phyloP scores from a whole-genome alignment of 1,284 basidiomycete species.

The Ganoderma multipileum region DNA sequence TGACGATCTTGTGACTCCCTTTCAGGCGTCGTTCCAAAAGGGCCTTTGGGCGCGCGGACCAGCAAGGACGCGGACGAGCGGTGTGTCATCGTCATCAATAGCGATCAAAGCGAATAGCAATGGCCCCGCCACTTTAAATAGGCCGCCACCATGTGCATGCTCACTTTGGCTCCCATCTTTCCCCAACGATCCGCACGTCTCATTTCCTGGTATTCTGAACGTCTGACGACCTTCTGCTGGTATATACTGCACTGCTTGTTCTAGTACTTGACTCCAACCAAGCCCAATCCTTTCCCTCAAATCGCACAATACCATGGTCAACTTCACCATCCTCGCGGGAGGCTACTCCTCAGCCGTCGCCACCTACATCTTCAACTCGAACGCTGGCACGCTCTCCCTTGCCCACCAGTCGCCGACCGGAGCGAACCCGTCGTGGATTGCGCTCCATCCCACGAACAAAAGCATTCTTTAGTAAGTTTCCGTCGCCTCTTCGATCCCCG shows the following conservation, averaged over 20 bases:
- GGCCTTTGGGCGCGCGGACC: neutral
- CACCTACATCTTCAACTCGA: conserved; percentile 62
- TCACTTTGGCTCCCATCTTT: neutral
- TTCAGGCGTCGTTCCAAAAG: too few species aligned
- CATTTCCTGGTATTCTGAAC: conserved; percentile 28
- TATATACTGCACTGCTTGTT: conserved; percentile 1
- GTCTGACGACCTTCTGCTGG: conserved; percentile 7
- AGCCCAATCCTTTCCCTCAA: conserved; percentile 7
- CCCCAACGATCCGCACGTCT: conserved; percentile 12
- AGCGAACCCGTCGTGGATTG: conserved; percentile 62
- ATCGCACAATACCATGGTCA: conserved; percentile 49
- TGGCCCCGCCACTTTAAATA: conserved; percentile 5
- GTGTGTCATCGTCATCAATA: neutral
- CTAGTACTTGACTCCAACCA: neutral
- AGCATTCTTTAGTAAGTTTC: conserved; percentile 62
- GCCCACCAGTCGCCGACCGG: conserved; percentile 55
- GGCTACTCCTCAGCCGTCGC: conserved; percentile 66
- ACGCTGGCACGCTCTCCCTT: conserved; percentile 52
- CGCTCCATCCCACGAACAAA: conserved; percentile 57
- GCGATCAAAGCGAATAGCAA: neutral
- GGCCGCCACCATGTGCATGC: neutral
- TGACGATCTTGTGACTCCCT: neutral
- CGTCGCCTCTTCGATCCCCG: neutral
- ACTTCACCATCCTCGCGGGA: conserved; percentile 68
- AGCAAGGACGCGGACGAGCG: neutral